These are phyloP conservation scores for Phaseolus coccineus DNA, from an alignment of 331 rosid species.

Conservation along the genomic window DNA sequence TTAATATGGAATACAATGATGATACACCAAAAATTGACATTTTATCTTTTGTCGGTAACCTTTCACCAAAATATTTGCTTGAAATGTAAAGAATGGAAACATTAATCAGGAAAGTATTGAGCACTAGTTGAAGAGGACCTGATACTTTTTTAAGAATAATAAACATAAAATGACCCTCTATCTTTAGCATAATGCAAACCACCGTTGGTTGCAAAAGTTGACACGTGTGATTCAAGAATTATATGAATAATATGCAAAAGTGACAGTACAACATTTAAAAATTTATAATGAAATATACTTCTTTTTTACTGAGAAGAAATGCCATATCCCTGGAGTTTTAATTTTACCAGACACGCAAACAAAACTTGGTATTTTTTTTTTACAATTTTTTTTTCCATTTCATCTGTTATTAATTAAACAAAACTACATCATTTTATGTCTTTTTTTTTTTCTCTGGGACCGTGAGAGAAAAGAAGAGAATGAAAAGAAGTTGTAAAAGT, in stretches of 20 bases:
- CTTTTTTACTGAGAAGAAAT: not conserved
- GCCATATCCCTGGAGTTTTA: not conserved
- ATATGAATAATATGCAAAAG: slow-evolving; percentile 6
- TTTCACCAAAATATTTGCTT: slow-evolving; percentile 41
- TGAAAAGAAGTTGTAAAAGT: not conserved
- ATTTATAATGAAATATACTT: not conserved
- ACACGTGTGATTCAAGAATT: not conserved
- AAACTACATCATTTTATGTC: not conserved
- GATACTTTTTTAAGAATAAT: slow-evolving; percentile 7
- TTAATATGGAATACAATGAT: slow-evolving; percentile 3
- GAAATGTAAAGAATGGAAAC: slow-evolving; percentile 26
- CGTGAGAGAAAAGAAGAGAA: not conserved
- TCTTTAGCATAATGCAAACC: slow-evolving; percentile 22
- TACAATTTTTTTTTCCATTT: too few species aligned
- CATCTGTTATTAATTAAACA: too few species aligned
- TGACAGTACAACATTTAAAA: slow-evolving; percentile 9
- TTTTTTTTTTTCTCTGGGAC: not conserved
- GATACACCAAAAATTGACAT: slow-evolving; percentile 24
- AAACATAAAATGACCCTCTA: slow-evolving; percentile 25
- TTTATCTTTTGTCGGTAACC: slow-evolving; percentile 13
- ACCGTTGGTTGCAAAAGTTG: slow-evolving; percentile 22
- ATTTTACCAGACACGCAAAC: not conserved
- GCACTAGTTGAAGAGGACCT: slow-evolving; percentile 13
- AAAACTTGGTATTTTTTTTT: too few species aligned
- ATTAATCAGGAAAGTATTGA: not conserved